Evolutionary conservation across 192 early-diverging fungal genomes (phyloP).

Genomic region (Allomyces javanicus): DNA sequence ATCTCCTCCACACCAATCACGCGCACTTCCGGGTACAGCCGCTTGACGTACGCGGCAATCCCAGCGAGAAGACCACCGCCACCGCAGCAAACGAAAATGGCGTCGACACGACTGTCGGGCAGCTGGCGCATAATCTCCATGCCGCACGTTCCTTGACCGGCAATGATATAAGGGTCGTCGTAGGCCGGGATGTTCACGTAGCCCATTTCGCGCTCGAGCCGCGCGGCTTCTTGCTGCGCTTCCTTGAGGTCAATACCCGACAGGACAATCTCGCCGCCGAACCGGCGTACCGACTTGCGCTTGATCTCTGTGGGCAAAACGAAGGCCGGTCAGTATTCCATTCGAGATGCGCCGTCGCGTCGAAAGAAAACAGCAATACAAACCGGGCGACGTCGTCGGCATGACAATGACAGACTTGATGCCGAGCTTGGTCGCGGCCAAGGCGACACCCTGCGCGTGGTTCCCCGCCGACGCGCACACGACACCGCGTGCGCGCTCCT

Average conservation of each 20-base stretch:
- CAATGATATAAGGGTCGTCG: slow-evolving; percentile 95
- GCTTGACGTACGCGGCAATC: slow-evolving; percentile 81
- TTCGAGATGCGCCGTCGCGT: too few species aligned
- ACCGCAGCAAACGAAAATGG: slow-evolving; percentile 82
- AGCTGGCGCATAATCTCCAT: slow-evolving; percentile 62
- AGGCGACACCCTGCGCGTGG: slow-evolving; percentile 93
- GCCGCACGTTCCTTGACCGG: slow-evolving; percentile 94
- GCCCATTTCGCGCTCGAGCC: slow-evolving; percentile 45
- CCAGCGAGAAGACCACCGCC: slow-evolving; percentile 89
- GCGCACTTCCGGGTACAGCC: slow-evolving; percentile 66
- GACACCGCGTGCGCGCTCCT: slow-evolving; percentile 67
- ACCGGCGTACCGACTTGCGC: slow-evolving; percentile 68
- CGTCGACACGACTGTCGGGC: slow-evolving; percentile 44
- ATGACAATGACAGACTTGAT: slow-evolving; percentile 89
- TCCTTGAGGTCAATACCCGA: slow-evolving; percentile 87
- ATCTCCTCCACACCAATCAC: slow-evolving; percentile 81
- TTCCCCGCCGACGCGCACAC: slow-evolving; percentile 92
- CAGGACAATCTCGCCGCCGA: slow-evolving; percentile 80
- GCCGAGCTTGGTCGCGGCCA: slow-evolving; percentile 76
- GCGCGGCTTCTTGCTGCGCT: slow-evolving; percentile 65
- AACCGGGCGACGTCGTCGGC: slow-evolving; percentile 30
- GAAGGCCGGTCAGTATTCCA: too few species aligned
- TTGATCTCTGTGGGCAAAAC: slow-evolving; percentile 30
- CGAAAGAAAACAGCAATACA: not conserved
- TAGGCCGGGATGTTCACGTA: slow-evolving; percentile 90